Base-by-base conservation (phyloP, 257 asterid species). In the Eustoma russellianum region DNA sequence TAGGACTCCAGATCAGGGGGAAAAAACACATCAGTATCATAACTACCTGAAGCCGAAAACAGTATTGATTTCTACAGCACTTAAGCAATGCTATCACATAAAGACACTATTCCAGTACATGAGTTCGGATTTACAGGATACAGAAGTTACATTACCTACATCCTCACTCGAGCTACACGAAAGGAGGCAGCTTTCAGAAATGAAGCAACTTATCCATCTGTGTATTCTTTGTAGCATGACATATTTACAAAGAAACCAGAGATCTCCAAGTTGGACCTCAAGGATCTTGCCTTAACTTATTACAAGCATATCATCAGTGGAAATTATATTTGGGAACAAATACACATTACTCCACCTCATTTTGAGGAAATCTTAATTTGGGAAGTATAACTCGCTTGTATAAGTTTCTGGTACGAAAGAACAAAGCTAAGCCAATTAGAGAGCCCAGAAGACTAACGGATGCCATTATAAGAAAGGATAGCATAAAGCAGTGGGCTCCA, bases 401-500 rank as follows among this genome's bases (percentile, higher is more conserved):
- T 63, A 83, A 85, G 17, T 65, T 79, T 66, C 88, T 74, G 7
- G 97, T 86, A 55, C 73, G 62, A 66, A 83, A 73, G 59, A 72
- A 77, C 77, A 89, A 66, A 15, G 57, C 82, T 48, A 86, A 59
- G 54, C 90, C 94, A 69, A 81, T 83, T n/a, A 86, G 73, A 59
- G 72, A 80, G 13, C 88, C 97, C 6, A 55, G 58, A 62, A 81
- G 68, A 24, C 93, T 69, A 57, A 83, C 80, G 40, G 66, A 48
- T 10, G 88, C 84, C 95, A 89, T 81, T 48, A 89, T 77, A 56
- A 81, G 50, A 71, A 81, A 89, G 9, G 90, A 64, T 41, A 78
- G 43, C 88, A 57, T 77, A 63, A 89, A 89, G 67, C 97, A 89
- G 17, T 50, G 79, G 14, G 69, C 71, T n/a, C 97, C 97, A 7